Conservation (phyloP, 2,329 filamentous ascomycete species). For the Diaporthe ampelina region DNA sequence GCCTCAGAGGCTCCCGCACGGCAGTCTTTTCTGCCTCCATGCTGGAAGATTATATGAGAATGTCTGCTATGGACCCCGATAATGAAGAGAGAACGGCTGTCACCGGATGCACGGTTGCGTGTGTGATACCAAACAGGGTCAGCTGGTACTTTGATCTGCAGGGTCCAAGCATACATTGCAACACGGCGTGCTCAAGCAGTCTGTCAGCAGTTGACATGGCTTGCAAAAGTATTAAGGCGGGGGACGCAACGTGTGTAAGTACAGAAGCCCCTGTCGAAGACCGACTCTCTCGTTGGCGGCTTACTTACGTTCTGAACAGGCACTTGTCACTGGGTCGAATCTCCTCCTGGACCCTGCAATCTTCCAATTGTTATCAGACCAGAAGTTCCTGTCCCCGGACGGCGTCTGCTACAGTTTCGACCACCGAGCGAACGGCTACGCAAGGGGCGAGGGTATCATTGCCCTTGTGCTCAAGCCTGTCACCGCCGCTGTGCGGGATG, state of each 20-base stretch:
- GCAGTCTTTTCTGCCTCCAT: slow-evolving; percentile 56
- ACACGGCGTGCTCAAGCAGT: slow-evolving; percentile 54
- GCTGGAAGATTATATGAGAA: slow-evolving; percentile 53
- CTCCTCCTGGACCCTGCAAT: slow-evolving; percentile 43
- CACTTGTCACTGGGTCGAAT: slow-evolving; percentile 35
- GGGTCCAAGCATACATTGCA: slow-evolving; percentile 53
- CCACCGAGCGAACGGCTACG: slow-evolving; percentile 51
- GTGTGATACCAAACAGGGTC: slow-evolving; percentile 53
- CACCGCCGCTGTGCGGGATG: slow-evolving; percentile 54
- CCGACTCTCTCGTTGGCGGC: no score
- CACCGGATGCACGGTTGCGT: slow-evolving; percentile 46
- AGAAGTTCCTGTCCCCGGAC: slow-evolving; percentile 47
- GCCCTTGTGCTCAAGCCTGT: slow-evolving; percentile 58
- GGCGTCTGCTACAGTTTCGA: slow-evolving; percentile 52
- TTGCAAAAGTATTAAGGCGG: slow-evolving; percentile 16
- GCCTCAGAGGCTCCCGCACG: slow-evolving; percentile 48
- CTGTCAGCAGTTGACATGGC: slow-evolving; percentile 35
- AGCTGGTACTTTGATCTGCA: slow-evolving; percentile 57
- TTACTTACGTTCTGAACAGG: not conserved
- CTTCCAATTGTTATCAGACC: slow-evolving; percentile 37
- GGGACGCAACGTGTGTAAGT: slow-evolving; percentile 6
- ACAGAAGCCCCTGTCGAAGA: no score
- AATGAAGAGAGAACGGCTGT: slow-evolving; percentile 49
- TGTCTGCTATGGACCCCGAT: slow-evolving; percentile 53
- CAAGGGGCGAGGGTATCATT: slow-evolving; percentile 48